Conservation (phyloP, 2,329 filamentous ascomycete genomes). For the Aaosphaeria arxii region DNA sequence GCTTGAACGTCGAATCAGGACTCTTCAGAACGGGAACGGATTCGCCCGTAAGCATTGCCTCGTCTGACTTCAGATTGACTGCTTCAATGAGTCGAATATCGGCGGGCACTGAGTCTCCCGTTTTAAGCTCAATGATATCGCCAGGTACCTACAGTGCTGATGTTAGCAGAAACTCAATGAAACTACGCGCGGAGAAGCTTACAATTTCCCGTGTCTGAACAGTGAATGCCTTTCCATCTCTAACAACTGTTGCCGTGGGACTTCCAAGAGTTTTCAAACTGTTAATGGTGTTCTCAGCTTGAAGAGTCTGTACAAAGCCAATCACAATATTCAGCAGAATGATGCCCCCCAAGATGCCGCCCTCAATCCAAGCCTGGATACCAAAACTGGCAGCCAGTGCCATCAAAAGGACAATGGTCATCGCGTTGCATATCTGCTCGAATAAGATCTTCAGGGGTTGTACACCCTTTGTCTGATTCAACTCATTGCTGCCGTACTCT, state of each 20-base stretch:
- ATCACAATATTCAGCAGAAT: slow-evolving; percentile 46
- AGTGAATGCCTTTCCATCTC: slow-evolving; percentile 52
- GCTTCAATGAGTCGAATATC: slow-evolving; percentile 61
- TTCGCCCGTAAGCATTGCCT: slow-evolving; percentile 69
- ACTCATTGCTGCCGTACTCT: slow-evolving; percentile 64
- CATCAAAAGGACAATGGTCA: slow-evolving; percentile 61
- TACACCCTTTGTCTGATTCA: slow-evolving; percentile 67
- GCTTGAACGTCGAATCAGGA: slow-evolving; percentile 51
- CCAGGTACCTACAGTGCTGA: slow-evolving; percentile 42
- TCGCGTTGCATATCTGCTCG: slow-evolving; percentile 73
- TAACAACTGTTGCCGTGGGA: slow-evolving; percentile 46
- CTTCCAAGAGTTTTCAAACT: slow-evolving; percentile 46
- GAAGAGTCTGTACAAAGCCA: slow-evolving; percentile 46
- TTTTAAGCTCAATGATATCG: slow-evolving; percentile 61
- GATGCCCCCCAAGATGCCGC: slow-evolving; percentile 45
- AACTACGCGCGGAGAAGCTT: neutral
- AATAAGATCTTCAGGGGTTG: slow-evolving; percentile 71
- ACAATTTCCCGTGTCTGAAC: slow-evolving; percentile 60
- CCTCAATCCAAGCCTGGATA: slow-evolving; percentile 48
- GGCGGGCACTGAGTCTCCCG: slow-evolving; percentile 68
- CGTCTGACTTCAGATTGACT: slow-evolving; percentile 74
- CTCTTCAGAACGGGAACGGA: slow-evolving; percentile 66
- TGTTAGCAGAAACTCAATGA: neutral
- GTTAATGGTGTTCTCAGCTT: slow-evolving; percentile 50
- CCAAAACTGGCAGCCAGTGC: slow-evolving; percentile 49